phyloP scores from a whole-genome alignment of 352 stramenopile species.

The Hyaloperonospora arabidopsidis region DNA sequence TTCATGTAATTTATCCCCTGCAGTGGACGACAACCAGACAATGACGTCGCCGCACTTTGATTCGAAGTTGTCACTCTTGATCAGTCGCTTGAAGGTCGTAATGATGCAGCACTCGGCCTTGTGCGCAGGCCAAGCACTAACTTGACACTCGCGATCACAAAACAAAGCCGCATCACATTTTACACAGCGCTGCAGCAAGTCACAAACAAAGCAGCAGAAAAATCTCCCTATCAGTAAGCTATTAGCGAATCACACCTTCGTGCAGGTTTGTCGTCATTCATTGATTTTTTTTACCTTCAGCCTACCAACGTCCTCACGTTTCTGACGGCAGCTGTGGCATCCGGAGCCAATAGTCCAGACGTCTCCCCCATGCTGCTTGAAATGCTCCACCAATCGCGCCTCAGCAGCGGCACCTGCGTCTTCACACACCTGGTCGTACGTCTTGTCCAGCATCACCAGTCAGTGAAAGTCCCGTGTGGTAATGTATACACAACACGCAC shows the following conservation, averaged over 20 bases:
- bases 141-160: constrained; percentile 53
- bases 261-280: too few species aligned
- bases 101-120: constrained; percentile 60
- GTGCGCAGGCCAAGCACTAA: constrained; percentile 46
- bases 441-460: constrained; percentile 29
- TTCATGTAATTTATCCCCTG: not conserved
- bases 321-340: constrained; percentile 51
- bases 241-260: too few species aligned
- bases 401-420: constrained; percentile 55
- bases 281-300: constrained; percentile 37
- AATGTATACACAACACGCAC: constrained; percentile 13
- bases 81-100: constrained; percentile 36
- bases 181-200: constrained; percentile 37
- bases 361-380: constrained; percentile 62
- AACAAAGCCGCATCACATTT: constrained; percentile 58
- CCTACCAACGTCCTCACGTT: constrained; percentile 30
- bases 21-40: not conserved
- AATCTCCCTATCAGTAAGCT: not conserved
- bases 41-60: constrained; percentile 11
- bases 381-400: constrained; percentile 62
- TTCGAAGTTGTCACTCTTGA: constrained; percentile 8
- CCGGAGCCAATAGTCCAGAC: constrained; percentile 54
- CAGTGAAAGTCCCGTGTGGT: constrained; percentile 5
- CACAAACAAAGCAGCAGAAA: not conserved
- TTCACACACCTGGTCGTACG: constrained; percentile 59